phyloP scores from a whole-genome alignment of 1,284 basidiomycete genomes.

The Mycena sp. region DNA sequence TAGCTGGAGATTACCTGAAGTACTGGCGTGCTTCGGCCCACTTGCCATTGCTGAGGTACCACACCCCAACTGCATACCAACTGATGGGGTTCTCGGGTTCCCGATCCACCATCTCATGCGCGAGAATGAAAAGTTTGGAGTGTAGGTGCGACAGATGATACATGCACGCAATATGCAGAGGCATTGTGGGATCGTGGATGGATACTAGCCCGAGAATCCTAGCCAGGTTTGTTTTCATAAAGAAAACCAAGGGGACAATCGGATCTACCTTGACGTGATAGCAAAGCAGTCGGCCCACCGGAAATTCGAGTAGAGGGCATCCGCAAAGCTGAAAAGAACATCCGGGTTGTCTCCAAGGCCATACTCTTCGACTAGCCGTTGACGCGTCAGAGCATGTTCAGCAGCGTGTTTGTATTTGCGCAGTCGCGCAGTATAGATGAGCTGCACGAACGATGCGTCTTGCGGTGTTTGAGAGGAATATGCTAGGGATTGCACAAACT shows the following conservation, averaged over 20 bases:
- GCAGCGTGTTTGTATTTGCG: conserved; percentile 89
- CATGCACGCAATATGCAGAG: conserved; percentile 97
- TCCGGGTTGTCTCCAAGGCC: conserved; percentile 91
- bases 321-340: conserved; percentile 91
- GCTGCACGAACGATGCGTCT: conserved; percentile 88
- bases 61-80: conserved; percentile 99
- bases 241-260: neutral
- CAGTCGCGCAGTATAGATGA: conserved; percentile 92
- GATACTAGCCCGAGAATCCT: conserved; percentile 86
- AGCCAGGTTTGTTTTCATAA: conserved; percentile 24
- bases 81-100: conserved; percentile 93
- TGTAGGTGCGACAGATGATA: conserved; percentile 92
- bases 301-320: conserved; percentile 88
- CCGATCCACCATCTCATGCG: conserved; percentile 93
- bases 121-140: conserved; percentile 93
- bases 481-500: conserved; percentile 87
- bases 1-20: conserved; percentile 72
- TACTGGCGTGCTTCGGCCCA: conserved; percentile 92
- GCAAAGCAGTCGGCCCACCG: conserved; percentile 95
- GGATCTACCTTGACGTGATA: conserved; percentile 79
- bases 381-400: conserved; percentile 83
- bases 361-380: conserved; percentile 80
- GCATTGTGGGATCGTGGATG: conserved; percentile 88
- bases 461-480: conserved; percentile 87
- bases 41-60: conserved; percentile 90